Evolutionary conservation across 164 flowering plant genomes (phyloP).

Genomic region (Taxillus chinensis): DNA sequence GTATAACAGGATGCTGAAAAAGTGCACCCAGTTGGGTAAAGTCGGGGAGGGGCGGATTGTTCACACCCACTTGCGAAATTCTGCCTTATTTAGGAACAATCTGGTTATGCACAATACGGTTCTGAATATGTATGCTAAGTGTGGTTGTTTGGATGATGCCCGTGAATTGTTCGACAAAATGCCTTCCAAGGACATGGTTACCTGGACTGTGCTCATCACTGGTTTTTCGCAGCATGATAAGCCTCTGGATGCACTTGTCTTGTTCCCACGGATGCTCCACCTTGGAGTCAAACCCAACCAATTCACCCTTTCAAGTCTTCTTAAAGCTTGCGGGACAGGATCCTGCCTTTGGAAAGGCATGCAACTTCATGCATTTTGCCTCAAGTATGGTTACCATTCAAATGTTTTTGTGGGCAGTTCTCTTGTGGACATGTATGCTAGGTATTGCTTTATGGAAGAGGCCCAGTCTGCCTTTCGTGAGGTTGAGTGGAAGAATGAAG

Average conservation of each 20-base stretch:
- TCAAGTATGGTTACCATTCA: slow-evolving; percentile 34
- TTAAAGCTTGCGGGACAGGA: slow-evolving; percentile 40
- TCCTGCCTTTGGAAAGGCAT: slow-evolving; percentile 21
- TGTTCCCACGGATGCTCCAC: slow-evolving; percentile 42
- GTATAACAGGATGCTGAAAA: slow-evolving; percentile 38
- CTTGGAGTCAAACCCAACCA: slow-evolving; percentile 44
- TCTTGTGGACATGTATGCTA: slow-evolving; percentile 59
- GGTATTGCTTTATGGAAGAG: slow-evolving; percentile 38
- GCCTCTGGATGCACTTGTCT: slow-evolving; percentile 30
- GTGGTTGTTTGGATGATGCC: slow-evolving; percentile 40
- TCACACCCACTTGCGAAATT: slow-evolving; percentile 37
- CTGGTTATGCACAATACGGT: slow-evolving; percentile 26
- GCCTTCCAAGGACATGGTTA: slow-evolving; percentile 39
- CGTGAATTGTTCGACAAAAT: slow-evolving; percentile 44
- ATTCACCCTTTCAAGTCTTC: slow-evolving; percentile 50
- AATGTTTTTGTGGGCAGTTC: slow-evolving; percentile 55
- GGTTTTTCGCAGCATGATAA: slow-evolving; percentile 48
- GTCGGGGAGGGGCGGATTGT: slow-evolving; percentile 34
- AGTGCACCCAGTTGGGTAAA: slow-evolving; percentile 36
- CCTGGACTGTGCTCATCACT: slow-evolving; percentile 55
- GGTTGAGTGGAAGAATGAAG: slow-evolving; percentile 44
- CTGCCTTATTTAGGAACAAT: slow-evolving; percentile 25
- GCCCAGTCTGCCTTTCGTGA: slow-evolving; percentile 35
- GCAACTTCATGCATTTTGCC: slow-evolving; percentile 43
- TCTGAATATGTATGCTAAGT: slow-evolving; percentile 55